phyloP scores from a whole-genome alignment of 768 basidiomycete species.

The Chiua virens region DNA sequence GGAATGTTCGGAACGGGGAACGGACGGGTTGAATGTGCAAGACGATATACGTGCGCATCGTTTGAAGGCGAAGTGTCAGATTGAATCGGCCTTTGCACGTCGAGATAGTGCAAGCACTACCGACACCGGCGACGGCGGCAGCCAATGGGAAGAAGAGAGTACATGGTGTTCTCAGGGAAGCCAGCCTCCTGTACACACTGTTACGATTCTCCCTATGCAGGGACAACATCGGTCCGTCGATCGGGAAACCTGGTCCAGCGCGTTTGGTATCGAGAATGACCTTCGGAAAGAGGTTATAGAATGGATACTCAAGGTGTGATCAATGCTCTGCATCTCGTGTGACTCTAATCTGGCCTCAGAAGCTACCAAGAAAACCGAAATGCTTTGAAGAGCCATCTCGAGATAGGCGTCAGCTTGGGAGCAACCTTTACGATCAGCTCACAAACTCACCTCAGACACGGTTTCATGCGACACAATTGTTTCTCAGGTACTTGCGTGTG shows the following conservation, averaged over 20 bases:
- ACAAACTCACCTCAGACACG: slow-evolving; percentile 54
- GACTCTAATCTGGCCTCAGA: slow-evolving; percentile 2
- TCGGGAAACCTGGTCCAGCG: slow-evolving; percentile 14
- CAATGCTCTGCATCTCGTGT: neutral
- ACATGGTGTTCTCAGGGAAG: slow-evolving; percentile 19
- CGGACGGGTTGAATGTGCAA: slow-evolving; percentile 32
- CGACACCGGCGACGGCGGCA: slow-evolving; percentile 9
- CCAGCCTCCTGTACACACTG: neutral
- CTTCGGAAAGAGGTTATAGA: slow-evolving; percentile 36
- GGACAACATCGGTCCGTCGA: neutral
- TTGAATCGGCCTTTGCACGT: neutral
- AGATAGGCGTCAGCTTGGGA: neutral
- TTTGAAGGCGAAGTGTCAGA: neutral
- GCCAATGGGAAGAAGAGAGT: slow-evolving; percentile 19
- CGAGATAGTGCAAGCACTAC: slow-evolving; percentile 8
- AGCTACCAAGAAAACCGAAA: slow-evolving; percentile 1
- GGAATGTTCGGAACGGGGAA: slow-evolving; percentile 37
- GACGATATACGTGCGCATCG: slow-evolving; percentile 9
- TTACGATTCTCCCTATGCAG: neutral
- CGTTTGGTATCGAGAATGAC: slow-evolving; percentile 33
- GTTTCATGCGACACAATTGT: slow-evolving; percentile 64
- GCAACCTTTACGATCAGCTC: slow-evolving; percentile 51
- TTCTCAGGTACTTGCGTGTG: slow-evolving; percentile 54
- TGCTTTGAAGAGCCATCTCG: neutral
- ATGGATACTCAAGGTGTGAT: slow-evolving; percentile 49